A percentile compares a stretch with the other conserved stretches of the same genome.
Evolutionary conservation across 2,329 filamentous ascomycete species (phyloP).

Genomic region (Cladosporium sphaerospermum): DNA sequence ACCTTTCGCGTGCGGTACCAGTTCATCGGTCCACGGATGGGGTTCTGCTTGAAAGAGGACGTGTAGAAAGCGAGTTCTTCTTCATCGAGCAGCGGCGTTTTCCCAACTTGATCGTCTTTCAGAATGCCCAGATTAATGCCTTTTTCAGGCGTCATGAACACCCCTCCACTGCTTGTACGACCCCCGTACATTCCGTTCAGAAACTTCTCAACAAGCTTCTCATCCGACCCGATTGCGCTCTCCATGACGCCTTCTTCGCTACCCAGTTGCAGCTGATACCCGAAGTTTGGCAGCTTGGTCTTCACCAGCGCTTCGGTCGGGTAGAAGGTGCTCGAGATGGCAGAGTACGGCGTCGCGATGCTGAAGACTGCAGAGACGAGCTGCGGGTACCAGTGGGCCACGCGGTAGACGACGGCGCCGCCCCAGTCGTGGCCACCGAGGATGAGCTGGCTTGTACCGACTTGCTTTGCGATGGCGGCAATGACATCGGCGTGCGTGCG

Average conservation of each 20-base stretch:
- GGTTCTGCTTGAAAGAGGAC: conserved; percentile 62
- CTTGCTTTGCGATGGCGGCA: conserved; percentile 59
- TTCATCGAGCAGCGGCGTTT: conserved; percentile 54
- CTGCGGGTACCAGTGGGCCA: conserved; percentile 65
- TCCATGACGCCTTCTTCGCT: conserved; percentile 44
- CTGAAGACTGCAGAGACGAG: conserved; percentile 70
- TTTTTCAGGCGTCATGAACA: conserved; percentile 51
- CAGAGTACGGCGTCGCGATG: conserved; percentile 68
- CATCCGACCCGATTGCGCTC: conserved; percentile 35
- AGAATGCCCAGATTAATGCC: conserved; percentile 63
- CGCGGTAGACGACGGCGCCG: conserved; percentile 67
- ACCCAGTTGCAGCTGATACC: conserved; percentile 76
- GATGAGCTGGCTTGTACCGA: conserved; percentile 57
- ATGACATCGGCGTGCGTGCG: conserved; percentile 72
- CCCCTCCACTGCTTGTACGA: conserved; percentile 48
- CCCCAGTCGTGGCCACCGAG: conserved; percentile 93
- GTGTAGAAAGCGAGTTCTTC: conserved; percentile 73
- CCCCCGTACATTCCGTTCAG: conserved; percentile 68
- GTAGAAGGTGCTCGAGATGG: conserved; percentile 22
- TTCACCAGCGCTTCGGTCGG: background rate
- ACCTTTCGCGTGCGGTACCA: conserved; percentile 70
- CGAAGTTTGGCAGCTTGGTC: conserved; percentile 57
- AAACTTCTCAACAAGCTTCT: conserved; percentile 61
- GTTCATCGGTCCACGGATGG: conserved; percentile 66
- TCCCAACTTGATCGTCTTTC: conserved; percentile 42